These are phyloP conservation scores for Penicillium crystallinum DNA, from an alignment of 495 filamentous ascomycete species.

Conservation along the genomic window DNA sequence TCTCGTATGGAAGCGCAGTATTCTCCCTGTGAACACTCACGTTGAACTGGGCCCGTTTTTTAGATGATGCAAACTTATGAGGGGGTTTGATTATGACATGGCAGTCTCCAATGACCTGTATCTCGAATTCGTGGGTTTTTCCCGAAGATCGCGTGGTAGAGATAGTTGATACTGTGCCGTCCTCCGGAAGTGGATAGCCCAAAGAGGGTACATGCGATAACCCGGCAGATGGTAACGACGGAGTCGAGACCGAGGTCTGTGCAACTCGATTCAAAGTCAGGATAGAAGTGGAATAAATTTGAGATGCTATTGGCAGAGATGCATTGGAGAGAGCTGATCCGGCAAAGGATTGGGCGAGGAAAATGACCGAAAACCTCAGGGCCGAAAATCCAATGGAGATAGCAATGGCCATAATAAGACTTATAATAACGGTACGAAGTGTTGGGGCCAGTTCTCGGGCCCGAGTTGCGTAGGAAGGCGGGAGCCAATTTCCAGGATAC, in stretches of 20 bases:
- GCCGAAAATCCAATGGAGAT: conserved; percentile 33
- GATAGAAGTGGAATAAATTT: conserved; percentile 14
- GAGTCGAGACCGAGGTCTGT: conserved; percentile 26
- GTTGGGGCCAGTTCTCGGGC: conserved; percentile 34
- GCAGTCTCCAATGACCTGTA: conserved; percentile 57
- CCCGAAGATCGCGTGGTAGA: conserved; percentile 9
- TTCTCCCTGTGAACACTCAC: conserved; percentile 46
- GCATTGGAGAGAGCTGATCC: conserved; percentile 22
- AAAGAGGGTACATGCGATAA: conserved; percentile 8
- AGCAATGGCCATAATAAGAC: conserved; percentile 35
- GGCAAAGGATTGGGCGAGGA: conserved; percentile 24
- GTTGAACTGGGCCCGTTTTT: conserved; percentile 47
- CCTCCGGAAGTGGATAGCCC: conserved; percentile 13
- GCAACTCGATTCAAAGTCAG: conserved; percentile 13
- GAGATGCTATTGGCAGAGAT: conserved; percentile 8
- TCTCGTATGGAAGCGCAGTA: conserved; percentile 40
- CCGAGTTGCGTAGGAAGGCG: conserved; percentile 27
- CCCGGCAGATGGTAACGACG: conserved; percentile 16
- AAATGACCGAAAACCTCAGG: conserved; percentile 20
- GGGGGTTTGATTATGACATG: conserved; percentile 58
- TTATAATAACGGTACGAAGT: conserved; percentile 37
- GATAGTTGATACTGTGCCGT: conserved; percentile 15
- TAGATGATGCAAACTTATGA: conserved; percentile 39
- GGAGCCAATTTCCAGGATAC: conserved; percentile 25
- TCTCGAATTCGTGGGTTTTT: conserved; percentile 44